Percentiles rank a stretch among this genome's conserved stretches.
Evolutionary conservation across 495 filamentous ascomycete genomes (phyloP).

Genomic region (Amniculicola lignicola): DNA sequence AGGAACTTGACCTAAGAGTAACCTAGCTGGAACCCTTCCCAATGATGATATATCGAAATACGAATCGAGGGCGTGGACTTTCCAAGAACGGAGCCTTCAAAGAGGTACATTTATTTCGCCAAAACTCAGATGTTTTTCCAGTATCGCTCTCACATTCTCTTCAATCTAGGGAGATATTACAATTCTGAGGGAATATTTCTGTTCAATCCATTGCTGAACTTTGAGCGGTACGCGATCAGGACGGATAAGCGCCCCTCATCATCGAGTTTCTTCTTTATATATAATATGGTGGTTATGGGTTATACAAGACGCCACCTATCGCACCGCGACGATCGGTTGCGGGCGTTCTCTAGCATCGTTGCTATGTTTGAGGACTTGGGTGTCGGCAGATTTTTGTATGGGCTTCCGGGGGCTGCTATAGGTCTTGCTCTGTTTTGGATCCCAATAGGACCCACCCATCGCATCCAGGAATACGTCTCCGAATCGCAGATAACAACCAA

Average conservation of each 20-base stretch:
- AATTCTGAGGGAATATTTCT: neutral
- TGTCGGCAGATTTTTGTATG: neutral
- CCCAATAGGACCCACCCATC: neutral
- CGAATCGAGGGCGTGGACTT: neutral
- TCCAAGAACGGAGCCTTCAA: neutral
- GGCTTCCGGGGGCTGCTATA: neutral
- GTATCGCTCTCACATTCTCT: neutral
- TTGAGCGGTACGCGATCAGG: neutral
- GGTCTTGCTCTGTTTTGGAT: neutral
- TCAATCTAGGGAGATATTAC: neutral
- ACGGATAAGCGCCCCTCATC: neutral
- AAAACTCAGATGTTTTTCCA: neutral
- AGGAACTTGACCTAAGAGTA: neutral
- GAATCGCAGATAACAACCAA: neutral
- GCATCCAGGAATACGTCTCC: neutral
- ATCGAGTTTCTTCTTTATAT: neutral
- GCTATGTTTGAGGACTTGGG: neutral
- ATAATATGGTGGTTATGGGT: neutral
- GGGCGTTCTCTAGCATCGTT: neutral
- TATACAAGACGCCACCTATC: neutral
- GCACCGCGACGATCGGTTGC: neutral
- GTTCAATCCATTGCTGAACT: neutral
- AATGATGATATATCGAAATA: neutral
- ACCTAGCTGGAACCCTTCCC: neutral
- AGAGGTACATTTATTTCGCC: neutral